Conservation (phyloP, 1,139 yeast genomes). For the Geotrichum aggregatum region DNA sequence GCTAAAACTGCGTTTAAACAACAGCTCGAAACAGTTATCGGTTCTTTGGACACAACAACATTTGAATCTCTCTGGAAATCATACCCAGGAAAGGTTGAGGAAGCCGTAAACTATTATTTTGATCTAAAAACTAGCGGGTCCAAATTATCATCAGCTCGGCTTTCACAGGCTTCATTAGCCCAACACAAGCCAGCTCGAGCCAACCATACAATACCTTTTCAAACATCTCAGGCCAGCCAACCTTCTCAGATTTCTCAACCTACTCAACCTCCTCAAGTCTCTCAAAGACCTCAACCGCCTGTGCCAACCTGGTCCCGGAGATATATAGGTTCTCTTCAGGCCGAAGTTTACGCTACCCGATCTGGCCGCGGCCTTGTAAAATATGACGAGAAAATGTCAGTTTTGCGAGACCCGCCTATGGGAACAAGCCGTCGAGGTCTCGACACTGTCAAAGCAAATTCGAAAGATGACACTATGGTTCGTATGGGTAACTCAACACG, state of each 20-base stretch:
- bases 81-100: slow-evolving; percentile 32
- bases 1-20: slow-evolving; percentile 19
- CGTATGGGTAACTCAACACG: slow-evolving; percentile 35
- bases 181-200: not conserved
- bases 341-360: slow-evolving; percentile 80
- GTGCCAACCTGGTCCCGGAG: slow-evolving; percentile 31
- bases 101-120: slow-evolving; percentile 34
- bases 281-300: not conserved
- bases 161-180: not conserved
- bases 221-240: too few relatives aligned
- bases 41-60: slow-evolving; percentile 24
- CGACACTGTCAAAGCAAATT: slow-evolving; percentile 5
- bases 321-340: slow-evolving; percentile 66
- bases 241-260: not conserved
- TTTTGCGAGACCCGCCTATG: slow-evolving; percentile 31
- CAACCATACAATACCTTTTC: too few relatives aligned
- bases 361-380: slow-evolving; percentile 55
- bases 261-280: not conserved
- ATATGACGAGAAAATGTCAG: slow-evolving; percentile 48
- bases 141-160: too few relatives aligned
- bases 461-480: slow-evolving; percentile 35
- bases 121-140: slow-evolving; percentile 22
- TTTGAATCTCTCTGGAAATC: slow-evolving; percentile 23
- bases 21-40: slow-evolving; percentile 30
- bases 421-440: slow-evolving; percentile 10